These are phyloP conservation scores for Nakazawaea peltata DNA, from an alignment of 805 yeast genomes.

Conservation along the genomic window DNA sequence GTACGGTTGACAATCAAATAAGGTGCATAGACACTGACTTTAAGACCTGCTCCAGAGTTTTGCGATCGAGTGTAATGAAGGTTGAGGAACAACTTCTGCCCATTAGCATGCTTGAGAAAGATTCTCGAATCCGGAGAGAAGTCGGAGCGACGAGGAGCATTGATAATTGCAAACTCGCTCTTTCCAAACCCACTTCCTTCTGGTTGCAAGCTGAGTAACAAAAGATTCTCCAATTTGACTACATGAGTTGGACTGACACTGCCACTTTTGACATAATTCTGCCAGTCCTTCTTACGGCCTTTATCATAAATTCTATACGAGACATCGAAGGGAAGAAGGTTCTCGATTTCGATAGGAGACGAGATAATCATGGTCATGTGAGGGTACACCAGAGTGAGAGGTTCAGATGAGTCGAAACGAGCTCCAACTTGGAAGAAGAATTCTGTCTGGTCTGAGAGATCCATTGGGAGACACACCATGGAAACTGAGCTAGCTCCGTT, in stretches of 20 bases:
- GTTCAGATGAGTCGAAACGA: conserved; percentile 54
- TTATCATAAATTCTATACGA: conserved; percentile 72
- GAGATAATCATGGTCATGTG: conserved; percentile 70
- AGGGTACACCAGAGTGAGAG: conserved; percentile 70
- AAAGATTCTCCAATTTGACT: conserved; percentile 62
- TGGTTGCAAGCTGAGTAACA: conserved; percentile 65
- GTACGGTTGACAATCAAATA: conserved; percentile 79
- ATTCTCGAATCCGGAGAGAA: conserved; percentile 49
- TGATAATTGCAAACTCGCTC: conserved; percentile 71
- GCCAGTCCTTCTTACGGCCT: conserved; percentile 59
- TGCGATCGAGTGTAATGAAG: conserved; percentile 53
- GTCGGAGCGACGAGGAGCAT: conserved; percentile 43
- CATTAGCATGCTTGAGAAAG: conserved; percentile 48
- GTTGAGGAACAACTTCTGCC: conserved; percentile 56
- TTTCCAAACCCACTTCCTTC: conserved; percentile 50
- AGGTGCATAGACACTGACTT: conserved; percentile 72
- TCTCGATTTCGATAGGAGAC: conserved; percentile 82
- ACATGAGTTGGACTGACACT: conserved; percentile 70
- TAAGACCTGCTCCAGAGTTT: conserved; percentile 49
- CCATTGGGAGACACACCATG: conserved; percentile 48
- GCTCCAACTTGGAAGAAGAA: conserved; percentile 70
- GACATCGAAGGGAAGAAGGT: conserved; percentile 76
- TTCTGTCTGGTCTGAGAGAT: conserved; percentile 28
- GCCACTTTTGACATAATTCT: conserved; percentile 54
- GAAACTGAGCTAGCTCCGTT: no score